Conservation (phyloP, 768 basidiomycete genomes). For the Boletales sp. region DNA sequence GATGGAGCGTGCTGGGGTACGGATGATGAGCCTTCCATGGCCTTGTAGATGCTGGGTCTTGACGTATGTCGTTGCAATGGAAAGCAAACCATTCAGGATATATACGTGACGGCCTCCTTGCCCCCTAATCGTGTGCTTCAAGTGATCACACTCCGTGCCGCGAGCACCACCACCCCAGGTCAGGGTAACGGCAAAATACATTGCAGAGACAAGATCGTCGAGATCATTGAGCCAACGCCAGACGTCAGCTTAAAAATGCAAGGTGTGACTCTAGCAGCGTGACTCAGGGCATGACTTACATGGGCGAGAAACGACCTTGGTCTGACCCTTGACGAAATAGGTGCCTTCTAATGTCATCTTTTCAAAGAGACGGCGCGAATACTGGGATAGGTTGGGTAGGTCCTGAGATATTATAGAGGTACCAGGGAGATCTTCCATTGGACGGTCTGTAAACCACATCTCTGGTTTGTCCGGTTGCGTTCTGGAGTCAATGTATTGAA, state of each 20-base stretch:
- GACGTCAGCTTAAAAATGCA: neutral
- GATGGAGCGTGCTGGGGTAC: constrained; percentile 1
- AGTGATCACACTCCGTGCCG: constrained; percentile 14
- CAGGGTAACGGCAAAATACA: constrained; percentile 8
- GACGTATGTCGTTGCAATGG: constrained; percentile 8
- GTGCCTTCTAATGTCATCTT: no score
- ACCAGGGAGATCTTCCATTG: no score
- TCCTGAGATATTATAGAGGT: no score
- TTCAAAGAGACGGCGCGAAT: no score
- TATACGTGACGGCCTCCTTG: constrained; percentile 3
- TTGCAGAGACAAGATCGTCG: constrained; percentile 1
- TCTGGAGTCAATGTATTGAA: no score
- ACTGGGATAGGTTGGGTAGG: no score
- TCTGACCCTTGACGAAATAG: no score
- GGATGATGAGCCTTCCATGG: constrained; percentile 6
- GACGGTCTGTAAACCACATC: no score
- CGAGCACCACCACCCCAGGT: constrained; percentile 15
- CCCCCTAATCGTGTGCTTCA: constrained; percentile 5
- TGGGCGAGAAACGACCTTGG: no score
- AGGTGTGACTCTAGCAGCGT: no score
- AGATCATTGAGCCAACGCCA: constrained; percentile 7
- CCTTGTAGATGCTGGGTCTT: constrained; percentile 12
- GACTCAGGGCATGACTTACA: no score
- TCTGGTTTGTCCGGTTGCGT: no score
- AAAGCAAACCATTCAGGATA: constrained; percentile 13